Conservation (phyloP, 2,329 filamentous ascomycete species). For the Penicillium sp. region DNA sequence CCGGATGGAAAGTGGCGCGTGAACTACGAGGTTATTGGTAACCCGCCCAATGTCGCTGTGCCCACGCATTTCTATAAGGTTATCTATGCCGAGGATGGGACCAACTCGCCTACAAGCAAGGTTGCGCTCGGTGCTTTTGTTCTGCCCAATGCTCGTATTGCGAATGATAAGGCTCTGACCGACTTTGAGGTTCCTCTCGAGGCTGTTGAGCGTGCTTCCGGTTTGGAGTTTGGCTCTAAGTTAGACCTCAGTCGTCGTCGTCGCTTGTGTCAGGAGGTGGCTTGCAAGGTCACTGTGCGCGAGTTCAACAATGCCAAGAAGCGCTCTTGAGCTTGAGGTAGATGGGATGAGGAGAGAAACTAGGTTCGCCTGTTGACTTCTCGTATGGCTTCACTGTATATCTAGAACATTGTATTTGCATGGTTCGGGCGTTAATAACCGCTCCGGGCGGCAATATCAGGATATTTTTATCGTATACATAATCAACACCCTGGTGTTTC, state of each 20-base stretch:
- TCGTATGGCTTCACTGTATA: slow-evolving; percentile 18
- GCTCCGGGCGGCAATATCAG: slow-evolving; percentile 11
- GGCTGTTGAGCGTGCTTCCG: slow-evolving; percentile 85
- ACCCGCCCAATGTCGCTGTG: slow-evolving; percentile 88
- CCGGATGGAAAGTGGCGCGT: slow-evolving; percentile 94
- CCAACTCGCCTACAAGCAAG: slow-evolving; percentile 56
- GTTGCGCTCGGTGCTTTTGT: slow-evolving; percentile 94
- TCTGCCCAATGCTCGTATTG: slow-evolving; percentile 83
- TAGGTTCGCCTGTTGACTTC: not conserved
- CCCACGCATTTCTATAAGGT: slow-evolving; percentile 99
- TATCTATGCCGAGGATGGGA: slow-evolving; percentile 87
- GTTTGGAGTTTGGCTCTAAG: slow-evolving; percentile 83
- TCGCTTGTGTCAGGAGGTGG: slow-evolving; percentile 80
- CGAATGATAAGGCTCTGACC: slow-evolving; percentile 78
- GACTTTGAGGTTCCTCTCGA: slow-evolving; percentile 96
- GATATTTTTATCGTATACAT: slow-evolving; percentile 11
- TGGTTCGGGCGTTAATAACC: slow-evolving; percentile 25
- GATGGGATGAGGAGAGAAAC: not conserved
- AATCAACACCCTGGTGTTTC: slow-evolving; percentile 1
- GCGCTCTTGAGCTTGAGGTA: not conserved
- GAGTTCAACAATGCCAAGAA: slow-evolving; percentile 67
- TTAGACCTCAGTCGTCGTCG: slow-evolving; percentile 71
- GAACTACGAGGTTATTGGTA: slow-evolving; percentile 91
- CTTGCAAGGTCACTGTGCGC: slow-evolving; percentile 76
- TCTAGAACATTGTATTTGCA: slow-evolving; percentile 24